phyloP scores from a whole-genome alignment of 2,329 filamentous ascomycete species.

The Sclerotinia subarctica region DNA sequence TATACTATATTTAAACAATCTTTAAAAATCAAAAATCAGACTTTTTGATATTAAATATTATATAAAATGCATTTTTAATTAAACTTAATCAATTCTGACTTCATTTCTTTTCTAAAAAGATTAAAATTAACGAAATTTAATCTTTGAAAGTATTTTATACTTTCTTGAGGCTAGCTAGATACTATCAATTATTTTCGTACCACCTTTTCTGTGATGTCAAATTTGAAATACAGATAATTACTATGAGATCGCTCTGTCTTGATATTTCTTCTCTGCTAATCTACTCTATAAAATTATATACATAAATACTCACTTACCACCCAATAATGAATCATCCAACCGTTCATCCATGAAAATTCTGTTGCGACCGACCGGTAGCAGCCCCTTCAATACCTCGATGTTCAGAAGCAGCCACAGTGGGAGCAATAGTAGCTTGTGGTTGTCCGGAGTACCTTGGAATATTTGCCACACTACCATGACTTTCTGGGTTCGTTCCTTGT shows the following conservation, averaged over 20 bases:
- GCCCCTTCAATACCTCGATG: not conserved
- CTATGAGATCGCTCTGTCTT: not conserved
- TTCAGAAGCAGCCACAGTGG: not conserved
- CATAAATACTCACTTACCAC: not conserved
- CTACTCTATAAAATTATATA: not conserved
- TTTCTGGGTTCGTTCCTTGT: not conserved
- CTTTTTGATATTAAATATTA: too few relatives aligned
- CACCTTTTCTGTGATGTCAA: too few relatives aligned
- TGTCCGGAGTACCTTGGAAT: not conserved
- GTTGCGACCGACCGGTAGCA: not conserved
- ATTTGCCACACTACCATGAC: not conserved
- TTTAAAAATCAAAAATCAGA: too few relatives aligned
- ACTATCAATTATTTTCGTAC: too few relatives aligned
- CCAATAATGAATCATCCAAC: not conserved
- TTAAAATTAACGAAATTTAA: too few relatives aligned
- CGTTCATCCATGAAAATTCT: not conserved
- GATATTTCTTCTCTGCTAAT: not conserved
- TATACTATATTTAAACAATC: too few relatives aligned
- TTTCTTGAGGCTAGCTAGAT: too few relatives aligned
- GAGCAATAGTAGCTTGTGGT: not conserved
- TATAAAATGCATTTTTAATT: too few relatives aligned
- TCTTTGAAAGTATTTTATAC: too few relatives aligned
- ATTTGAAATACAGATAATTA: too few relatives aligned
- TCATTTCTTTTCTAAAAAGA: too few relatives aligned
- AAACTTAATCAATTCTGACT: too few relatives aligned